Base-by-base conservation (phyloP, 1,139 yeast species). In the Suhomyces bribrorum region DNA sequence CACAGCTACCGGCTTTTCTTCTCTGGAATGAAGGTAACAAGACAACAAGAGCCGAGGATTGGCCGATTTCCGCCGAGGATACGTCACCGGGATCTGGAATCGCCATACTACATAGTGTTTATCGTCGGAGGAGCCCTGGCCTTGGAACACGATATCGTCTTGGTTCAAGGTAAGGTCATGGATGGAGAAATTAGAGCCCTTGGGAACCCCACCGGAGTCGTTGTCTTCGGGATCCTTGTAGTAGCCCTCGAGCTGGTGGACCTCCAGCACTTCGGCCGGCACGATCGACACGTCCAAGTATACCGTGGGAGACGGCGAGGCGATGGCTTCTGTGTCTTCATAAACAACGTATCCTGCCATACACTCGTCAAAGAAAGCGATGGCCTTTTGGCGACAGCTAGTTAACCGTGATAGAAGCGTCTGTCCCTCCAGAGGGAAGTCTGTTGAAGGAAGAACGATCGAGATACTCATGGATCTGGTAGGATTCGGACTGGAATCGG, bases 301-400 rank as follows among this genome's bases (percentile, higher is more conserved):
- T 14, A 59, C 49, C 3, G 50, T 42, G 31, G 49, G 47, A 23
- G 32, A 34, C 26, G 27, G 29, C 34, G 27, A 41, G 16, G 23
- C n/a, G 8, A 37, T 38, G 13, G 22, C 27, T 23, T 29, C 42
- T 9, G 45, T 32, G 26, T 53, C 54, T 13, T 50, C 43, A 30
- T 57, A 46, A 9, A 64, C 43, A 5, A 68, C 49, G 38, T 56
- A 69, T 0, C 74, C 75, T n/a, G 43, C 40, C n/a, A 70, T 44
- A 1, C 54, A 35, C 45, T 71, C 76, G 47, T 70, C 76, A 41
- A 68, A 71, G 44, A 64, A 70, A 2, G 64, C 55, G 29, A 62
- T 47, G 22, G 52, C 53, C 42, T 24, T 31, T 37, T 12, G 35
- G 17, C 8, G 27, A 3, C 5, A 22, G 5, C 5, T 31, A 18